These are phyloP conservation scores for Grigorovia yakushimaensis DNA, from an alignment of 805 yeast genomes.

Conservation along the genomic window DNA sequence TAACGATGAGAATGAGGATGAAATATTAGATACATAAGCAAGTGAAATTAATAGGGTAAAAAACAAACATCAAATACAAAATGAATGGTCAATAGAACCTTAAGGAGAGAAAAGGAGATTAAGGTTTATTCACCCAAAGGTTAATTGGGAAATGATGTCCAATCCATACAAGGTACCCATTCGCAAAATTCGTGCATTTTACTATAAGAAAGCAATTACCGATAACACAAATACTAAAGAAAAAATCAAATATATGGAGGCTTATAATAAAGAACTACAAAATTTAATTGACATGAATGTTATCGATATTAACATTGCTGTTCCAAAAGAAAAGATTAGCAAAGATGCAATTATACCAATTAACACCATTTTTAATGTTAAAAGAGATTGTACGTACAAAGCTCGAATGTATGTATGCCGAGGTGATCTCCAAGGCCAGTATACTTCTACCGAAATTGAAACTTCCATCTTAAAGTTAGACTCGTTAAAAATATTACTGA, in stretches of 20 bases:
- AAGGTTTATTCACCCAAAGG: not conserved
- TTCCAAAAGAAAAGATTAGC: not conserved
- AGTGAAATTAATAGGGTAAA: too few species aligned
- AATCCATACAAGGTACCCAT: not conserved
- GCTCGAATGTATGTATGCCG: constrained; percentile 3
- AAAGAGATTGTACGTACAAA: constrained; percentile 5
- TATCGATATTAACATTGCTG: not conserved
- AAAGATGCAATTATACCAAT: not conserved
- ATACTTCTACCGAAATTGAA: too few species aligned
- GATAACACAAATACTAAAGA: constrained; percentile 1
- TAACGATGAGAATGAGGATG: too few species aligned
- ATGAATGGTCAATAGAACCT: too few species aligned
- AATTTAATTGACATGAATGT: constrained; percentile 2
- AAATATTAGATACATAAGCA: too few species aligned
- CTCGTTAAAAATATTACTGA: too few species aligned
- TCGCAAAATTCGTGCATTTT: not conserved
- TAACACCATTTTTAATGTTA: constrained; percentile 2
- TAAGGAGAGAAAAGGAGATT: not conserved
- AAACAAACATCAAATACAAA: too few species aligned
- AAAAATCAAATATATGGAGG: not conserved
- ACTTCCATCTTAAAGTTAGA: too few species aligned
- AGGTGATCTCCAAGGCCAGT: constrained; percentile 2
- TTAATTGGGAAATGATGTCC: not conserved
- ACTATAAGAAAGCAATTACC: constrained; percentile 6
- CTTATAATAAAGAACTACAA: constrained; percentile 3